Conservation (phyloP, 164 flowering plant species). For the Tetrastigma voinierianum region DNA sequence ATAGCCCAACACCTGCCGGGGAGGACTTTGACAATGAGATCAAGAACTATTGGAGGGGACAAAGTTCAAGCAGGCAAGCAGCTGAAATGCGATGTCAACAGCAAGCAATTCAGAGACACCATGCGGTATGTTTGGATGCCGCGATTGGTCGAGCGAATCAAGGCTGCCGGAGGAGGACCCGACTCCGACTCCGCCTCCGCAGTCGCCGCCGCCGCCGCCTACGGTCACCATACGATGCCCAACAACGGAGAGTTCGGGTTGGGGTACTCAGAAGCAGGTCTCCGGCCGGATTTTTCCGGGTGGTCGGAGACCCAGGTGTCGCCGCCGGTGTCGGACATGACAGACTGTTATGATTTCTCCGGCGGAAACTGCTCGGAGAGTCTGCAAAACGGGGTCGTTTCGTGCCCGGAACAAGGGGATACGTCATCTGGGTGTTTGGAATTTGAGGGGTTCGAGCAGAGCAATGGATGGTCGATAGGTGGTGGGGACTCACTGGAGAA, state of each 20-base stretch:
- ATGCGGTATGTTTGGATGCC: conserved; percentile 92
- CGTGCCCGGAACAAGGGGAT: not conserved
- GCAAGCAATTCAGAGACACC: conserved; percentile 85
- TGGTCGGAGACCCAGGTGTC: conserved; percentile 20
- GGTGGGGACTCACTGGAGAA: conserved; percentile 21
- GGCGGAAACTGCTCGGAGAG: not conserved
- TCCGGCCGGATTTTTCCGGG: too few species aligned
- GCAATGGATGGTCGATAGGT: conserved; percentile 2
- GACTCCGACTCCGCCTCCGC: too few species aligned
- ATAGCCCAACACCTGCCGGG: conserved; percentile 90
- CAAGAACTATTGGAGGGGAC: conserved; percentile 96
- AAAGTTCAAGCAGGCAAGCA: conserved; percentile 94
- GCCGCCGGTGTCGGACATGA: conserved; percentile 16
- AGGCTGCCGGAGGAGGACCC: not conserved
- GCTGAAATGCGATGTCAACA: conserved; percentile 87
- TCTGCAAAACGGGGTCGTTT: conserved; percentile 12
- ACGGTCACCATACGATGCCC: not conserved
- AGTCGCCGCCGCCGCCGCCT: conserved; percentile 1
- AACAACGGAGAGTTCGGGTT: not conserved
- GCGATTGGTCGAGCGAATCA: conserved; percentile 32
- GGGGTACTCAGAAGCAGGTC: not conserved
- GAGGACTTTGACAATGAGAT: conserved; percentile 92
- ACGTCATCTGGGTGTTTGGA: not conserved
- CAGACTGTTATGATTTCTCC: conserved; percentile 3
- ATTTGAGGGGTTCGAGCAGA: not conserved